These are phyloP conservation scores for Aureobasidium lini DNA, from an alignment of 2,329 filamentous ascomycete species.

Conservation along the genomic window DNA sequence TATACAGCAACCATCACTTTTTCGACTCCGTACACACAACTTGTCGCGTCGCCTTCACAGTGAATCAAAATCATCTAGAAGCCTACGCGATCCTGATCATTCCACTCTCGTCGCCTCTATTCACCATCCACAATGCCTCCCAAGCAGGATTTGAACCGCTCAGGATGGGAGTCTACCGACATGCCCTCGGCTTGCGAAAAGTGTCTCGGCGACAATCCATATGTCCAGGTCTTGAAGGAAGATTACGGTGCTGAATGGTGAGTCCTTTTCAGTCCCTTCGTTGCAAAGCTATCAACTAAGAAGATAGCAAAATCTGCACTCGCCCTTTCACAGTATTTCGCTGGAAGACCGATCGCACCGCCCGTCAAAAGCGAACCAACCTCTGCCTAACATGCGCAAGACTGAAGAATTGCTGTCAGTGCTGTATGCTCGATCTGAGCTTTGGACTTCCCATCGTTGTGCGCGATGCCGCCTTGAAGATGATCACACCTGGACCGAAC, in stretches of 20 bases:
- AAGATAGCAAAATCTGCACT: slow-evolving; percentile 60
- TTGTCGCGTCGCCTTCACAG: background rate
- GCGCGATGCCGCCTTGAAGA: slow-evolving; percentile 91
- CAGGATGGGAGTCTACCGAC: slow-evolving; percentile 91
- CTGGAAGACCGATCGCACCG: slow-evolving; percentile 88
- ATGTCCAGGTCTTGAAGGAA: slow-evolving; percentile 98
- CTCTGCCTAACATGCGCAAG: slow-evolving; percentile 96
- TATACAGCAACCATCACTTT: slow-evolving; percentile 1
- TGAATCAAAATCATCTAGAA: background rate
- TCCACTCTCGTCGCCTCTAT: background rate
- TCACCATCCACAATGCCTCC: slow-evolving; percentile 56
- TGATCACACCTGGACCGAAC: slow-evolving; percentile 88
- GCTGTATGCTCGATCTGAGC: slow-evolving; percentile 94
- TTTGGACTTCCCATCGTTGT: slow-evolving; percentile 94
- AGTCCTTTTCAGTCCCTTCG: background rate
- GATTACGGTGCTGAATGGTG: slow-evolving; percentile 66
- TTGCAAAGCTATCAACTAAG: background rate
- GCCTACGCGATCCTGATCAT: background rate
- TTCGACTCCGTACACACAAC: background rate
- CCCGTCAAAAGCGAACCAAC: slow-evolving; percentile 86
- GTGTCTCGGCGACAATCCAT: slow-evolving; percentile 92
- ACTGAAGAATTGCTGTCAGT: slow-evolving; percentile 97
- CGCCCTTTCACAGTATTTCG: slow-evolving; percentile 92
- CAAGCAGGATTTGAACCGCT: slow-evolving; percentile 90
- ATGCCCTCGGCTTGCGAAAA: slow-evolving; percentile 85